These are phyloP conservation scores for Rusavskia elegans DNA, from an alignment of 495 filamentous ascomycete genomes.

Conservation along the genomic window DNA sequence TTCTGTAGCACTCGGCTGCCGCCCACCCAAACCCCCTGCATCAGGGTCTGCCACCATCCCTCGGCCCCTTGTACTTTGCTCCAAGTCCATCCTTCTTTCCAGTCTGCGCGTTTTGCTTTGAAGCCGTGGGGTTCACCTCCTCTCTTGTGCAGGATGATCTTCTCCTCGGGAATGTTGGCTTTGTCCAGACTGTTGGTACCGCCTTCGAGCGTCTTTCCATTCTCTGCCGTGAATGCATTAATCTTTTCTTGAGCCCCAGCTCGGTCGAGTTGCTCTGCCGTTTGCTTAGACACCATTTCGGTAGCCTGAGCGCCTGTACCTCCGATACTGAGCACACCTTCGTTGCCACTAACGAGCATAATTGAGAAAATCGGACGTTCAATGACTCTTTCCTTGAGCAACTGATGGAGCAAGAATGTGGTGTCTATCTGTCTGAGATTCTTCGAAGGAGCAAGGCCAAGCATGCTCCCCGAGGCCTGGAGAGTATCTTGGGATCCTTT, in stretches of 20 bases:
- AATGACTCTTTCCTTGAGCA: constrained; percentile 13
- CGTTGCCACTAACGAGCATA: constrained; percentile 17
- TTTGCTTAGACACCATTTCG: constrained; percentile 11
- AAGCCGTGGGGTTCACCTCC: not conserved
- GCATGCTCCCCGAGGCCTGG: constrained; percentile 13
- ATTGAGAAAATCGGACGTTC: constrained; percentile 16
- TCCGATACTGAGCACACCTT: constrained; percentile 20
- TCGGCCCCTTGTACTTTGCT: constrained; percentile 17
- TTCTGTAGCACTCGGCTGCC: constrained; percentile 15
- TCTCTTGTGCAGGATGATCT: not conserved
- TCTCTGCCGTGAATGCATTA: constrained; percentile 1
- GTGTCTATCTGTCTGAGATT: constrained; percentile 16
- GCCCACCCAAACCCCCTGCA: constrained; percentile 20
- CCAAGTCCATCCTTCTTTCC: constrained; percentile 18
- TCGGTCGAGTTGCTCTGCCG: constrained; percentile 12
- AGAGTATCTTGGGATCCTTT: constrained; percentile 17
- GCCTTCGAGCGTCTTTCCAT: not conserved
- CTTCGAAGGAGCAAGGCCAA: constrained; percentile 18
- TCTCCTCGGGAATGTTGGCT: not conserved
- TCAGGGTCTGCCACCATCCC: constrained; percentile 22
- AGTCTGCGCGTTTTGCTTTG: not conserved
- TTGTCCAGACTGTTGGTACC: constrained; percentile 1
- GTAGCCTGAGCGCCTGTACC: constrained; percentile 15
- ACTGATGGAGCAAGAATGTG: constrained; percentile 11
- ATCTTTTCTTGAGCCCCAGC: constrained; percentile 8